phyloP scores from a whole-genome alignment of 1,284 basidiomycete genomes.

The Calocybe gambosa region DNA sequence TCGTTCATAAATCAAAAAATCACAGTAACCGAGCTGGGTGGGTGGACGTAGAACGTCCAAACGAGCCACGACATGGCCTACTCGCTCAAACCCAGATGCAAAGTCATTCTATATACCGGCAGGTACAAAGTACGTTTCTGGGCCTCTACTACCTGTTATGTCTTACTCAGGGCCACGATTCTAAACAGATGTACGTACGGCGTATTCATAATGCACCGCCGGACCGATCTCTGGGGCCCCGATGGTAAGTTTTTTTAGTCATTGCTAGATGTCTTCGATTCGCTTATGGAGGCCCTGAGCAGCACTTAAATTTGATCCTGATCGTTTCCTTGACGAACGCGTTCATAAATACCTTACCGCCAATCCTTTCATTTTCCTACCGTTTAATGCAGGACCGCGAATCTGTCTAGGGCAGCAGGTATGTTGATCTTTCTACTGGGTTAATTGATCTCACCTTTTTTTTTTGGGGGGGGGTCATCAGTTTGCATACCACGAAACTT shows the following conservation, averaged over 20 bases:
- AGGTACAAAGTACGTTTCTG: conserved; percentile 6
- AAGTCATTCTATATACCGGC: conserved; percentile 20
- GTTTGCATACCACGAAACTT: conserved; percentile 36
- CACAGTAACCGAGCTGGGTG: not conserved
- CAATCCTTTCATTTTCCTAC: conserved; percentile 56
- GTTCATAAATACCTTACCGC: conserved; percentile 43
- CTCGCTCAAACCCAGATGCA: conserved; percentile 12
- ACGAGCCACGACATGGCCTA: conserved; percentile 18
- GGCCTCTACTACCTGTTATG: not conserved
- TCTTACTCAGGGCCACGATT: not conserved
- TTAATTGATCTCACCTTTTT: not conserved
- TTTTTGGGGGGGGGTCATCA: no score
- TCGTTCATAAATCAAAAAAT: not conserved
- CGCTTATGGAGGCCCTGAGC: not conserved
- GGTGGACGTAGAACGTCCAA: conserved; percentile 20
- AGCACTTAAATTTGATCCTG: conserved; percentile 36
- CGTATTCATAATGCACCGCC: conserved; percentile 31
- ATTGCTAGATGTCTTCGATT: not conserved
- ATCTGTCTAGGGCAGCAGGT: conserved; percentile 59
- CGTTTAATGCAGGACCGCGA: conserved; percentile 55
- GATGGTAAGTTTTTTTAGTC: conserved; percentile 23
- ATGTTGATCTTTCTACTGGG: not conserved
- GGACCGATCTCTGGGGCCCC: conserved; percentile 35
- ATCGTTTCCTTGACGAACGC: conserved; percentile 51
- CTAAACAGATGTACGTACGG: conserved; percentile 21